A percentile compares a stretch with the other conserved stretches of the same genome.
Evolutionary conservation across 352 stramenopile genomes (phyloP).

Genomic region (Globisporangium echinulatum): DNA sequence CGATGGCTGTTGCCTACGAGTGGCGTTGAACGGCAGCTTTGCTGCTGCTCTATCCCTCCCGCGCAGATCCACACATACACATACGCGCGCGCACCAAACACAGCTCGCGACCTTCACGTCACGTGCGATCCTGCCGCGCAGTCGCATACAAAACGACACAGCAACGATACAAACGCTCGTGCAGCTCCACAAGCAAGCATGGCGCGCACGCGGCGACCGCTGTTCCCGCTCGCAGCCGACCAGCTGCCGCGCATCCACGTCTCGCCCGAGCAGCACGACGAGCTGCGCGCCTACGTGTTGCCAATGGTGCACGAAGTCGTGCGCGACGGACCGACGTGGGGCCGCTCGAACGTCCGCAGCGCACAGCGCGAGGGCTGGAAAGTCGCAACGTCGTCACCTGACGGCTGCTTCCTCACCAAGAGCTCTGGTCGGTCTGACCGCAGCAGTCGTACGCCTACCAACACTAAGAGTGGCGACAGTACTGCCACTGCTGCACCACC

Average conservation of each 20-base stretch:
- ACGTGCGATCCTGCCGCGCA: background rate
- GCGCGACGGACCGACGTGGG: constrained; percentile 59
- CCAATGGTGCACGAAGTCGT: constrained; percentile 40
- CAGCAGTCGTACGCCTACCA: background rate
- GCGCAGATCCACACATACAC: no score
- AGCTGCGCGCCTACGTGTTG: constrained; percentile 54
- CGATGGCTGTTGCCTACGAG: no score
- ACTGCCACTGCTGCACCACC: background rate
- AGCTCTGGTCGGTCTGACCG: constrained; percentile 9
- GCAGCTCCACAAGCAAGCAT: background rate
- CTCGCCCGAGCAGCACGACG: constrained; percentile 45
- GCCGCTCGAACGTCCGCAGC: constrained; percentile 41
- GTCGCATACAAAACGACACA: background rate
- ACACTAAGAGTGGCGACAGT: background rate
- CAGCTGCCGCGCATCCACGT: constrained; percentile 43
- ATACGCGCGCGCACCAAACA: no score
- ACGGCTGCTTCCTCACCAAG: constrained; percentile 55
- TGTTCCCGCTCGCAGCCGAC: constrained; percentile 48
- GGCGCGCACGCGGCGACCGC: background rate
- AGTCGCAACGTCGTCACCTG: constrained; percentile 32
- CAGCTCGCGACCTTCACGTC: no score
- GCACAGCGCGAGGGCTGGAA: constrained; percentile 49
- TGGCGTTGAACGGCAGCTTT: no score
- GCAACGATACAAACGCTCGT: background rate
- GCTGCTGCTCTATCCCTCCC: no score